phyloP scores from a whole-genome alignment of 768 basidiomycete species.

The Russula ochroleuca region DNA sequence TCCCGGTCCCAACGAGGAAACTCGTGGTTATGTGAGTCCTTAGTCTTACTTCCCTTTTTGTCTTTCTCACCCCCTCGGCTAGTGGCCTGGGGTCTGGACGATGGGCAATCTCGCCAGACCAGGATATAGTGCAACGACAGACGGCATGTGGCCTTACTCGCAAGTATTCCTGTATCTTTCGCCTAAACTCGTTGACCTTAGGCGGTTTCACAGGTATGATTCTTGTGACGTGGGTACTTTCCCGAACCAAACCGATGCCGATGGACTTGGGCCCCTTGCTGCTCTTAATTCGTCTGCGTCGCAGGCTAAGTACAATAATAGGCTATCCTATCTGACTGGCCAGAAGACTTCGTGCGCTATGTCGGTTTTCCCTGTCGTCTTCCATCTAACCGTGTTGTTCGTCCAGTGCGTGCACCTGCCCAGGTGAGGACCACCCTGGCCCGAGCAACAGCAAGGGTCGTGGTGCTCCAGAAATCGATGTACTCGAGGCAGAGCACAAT shows the following conservation, averaged over 20 bases:
- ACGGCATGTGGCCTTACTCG: conserved; percentile 83
- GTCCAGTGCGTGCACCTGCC: conserved; percentile 67
- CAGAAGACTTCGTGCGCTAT: conserved; percentile 63
- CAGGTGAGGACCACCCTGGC: conserved; percentile 73
- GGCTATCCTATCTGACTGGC: conserved; percentile 71
- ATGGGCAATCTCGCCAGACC: conserved; percentile 85
- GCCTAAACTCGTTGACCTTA: not conserved
- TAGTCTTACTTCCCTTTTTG: not conserved
- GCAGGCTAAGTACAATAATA: conserved; percentile 48
- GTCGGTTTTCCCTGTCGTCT: not conserved
- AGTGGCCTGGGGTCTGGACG: conserved; percentile 88
- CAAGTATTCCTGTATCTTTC: conserved; percentile 35
- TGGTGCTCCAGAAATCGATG: conserved; percentile 78
- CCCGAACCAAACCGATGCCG: conserved; percentile 46
- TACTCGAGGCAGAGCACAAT: conserved; percentile 72
- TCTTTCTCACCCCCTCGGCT: not conserved
- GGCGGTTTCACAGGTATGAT: conserved; percentile 39
- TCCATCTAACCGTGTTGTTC: not conserved
- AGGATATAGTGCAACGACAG: conserved; percentile 74
- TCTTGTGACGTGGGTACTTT: conserved; percentile 57
- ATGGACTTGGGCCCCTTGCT: conserved; percentile 54
- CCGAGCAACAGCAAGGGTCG: conserved; percentile 52
- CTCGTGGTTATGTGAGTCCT: conserved; percentile 43
- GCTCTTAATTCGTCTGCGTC: conserved; percentile 52
- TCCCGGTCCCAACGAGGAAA: conserved; percentile 54